Percentiles rank a stretch among this genome's conserved stretches.
Conservation (phyloP, 1,284 basidiomycete species). For the Ganoderma sinense region DNA sequence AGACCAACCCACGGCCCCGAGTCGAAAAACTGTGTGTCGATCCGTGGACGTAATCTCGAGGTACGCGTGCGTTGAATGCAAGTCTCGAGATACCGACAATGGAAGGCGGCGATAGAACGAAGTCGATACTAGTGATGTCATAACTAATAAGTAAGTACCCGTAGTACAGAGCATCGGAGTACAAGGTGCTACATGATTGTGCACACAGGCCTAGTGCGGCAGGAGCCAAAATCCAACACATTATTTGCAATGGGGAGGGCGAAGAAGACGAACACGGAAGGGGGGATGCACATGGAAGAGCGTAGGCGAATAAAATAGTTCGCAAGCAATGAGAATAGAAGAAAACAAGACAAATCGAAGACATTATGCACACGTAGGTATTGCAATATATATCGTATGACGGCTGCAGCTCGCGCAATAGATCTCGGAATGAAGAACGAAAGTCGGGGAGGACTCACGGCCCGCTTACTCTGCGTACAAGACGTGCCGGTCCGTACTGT, state of each 20-base stretch:
- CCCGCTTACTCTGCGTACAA: constrained; percentile 77
- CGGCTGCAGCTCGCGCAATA: constrained; percentile 8
- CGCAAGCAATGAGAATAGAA: constrained; percentile 27
- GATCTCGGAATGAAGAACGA: constrained; percentile 6
- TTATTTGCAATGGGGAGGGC: constrained; percentile 9
- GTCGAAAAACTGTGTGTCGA: neutral
- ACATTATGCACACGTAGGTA: constrained; percentile 27
- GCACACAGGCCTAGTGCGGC: constrained; percentile 26
- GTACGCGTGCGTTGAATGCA: constrained; percentile 2
- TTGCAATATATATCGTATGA: constrained; percentile 19
- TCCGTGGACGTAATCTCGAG: neutral
- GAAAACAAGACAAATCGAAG: constrained; percentile 24
- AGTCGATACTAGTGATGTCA: constrained; percentile 19
- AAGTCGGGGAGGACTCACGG: neutral
- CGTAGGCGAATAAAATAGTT: constrained; percentile 39
- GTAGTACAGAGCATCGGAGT: constrained; percentile 22
- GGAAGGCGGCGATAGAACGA: neutral
- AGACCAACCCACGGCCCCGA: neutral
- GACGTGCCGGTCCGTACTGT: constrained; percentile 86
- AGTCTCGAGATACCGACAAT: neutral
- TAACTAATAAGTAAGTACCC: constrained; percentile 7
- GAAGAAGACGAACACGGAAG: constrained; percentile 24
- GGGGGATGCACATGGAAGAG: constrained; percentile 24
- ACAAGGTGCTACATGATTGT: constrained; percentile 28
- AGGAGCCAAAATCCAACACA: constrained; percentile 18